Conservation (phyloP, 116 monocot species). For the Trichopus zeylanicus region DNA sequence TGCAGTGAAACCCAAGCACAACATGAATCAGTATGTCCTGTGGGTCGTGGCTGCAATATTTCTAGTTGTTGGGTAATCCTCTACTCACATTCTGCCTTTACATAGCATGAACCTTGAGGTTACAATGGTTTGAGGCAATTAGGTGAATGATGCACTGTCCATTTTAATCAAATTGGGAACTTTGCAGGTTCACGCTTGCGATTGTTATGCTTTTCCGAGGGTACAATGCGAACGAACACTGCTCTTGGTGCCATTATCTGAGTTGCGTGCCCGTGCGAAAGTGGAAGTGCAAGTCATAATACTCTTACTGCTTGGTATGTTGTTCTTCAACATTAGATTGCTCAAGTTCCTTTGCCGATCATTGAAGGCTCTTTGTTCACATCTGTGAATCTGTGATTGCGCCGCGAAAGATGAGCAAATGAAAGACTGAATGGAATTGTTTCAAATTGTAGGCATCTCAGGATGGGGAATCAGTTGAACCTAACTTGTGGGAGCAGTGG, state of each 20-base stretch:
- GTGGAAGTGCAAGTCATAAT: conserved; percentile 29
- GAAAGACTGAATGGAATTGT: background rate
- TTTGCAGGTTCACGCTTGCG: conserved; percentile 34
- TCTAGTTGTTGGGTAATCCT: conserved; percentile 42
- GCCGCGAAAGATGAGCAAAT: too few relatives aligned
- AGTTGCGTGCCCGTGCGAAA: conserved; percentile 39
- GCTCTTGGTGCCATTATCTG: conserved; percentile 60
- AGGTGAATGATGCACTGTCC: background rate
- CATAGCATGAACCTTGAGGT: too few relatives aligned
- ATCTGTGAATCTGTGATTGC: background rate
- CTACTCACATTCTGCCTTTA: background rate
- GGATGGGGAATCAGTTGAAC: conserved; percentile 5
- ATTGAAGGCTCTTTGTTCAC: too few relatives aligned
- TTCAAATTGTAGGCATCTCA: conserved; percentile 15
- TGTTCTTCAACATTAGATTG: background rate
- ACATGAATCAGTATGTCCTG: conserved; percentile 50
- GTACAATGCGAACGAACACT: conserved; percentile 23
- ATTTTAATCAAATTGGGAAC: background rate
- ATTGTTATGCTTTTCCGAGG: conserved; percentile 36
- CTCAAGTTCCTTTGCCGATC: too few relatives aligned
- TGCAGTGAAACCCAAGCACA: conserved; percentile 33
- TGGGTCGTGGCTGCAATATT: conserved; percentile 28
- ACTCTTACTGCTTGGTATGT: conserved; percentile 22
- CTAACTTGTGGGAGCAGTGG: conserved; percentile 27
- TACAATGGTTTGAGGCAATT: too few relatives aligned